A percentile compares a stretch with the other conserved stretches of the same genome.
These are phyloP conservation scores for Venturia oleaginea DNA, from an alignment of 2,329 filamentous ascomycete species.

Conservation along the genomic window DNA sequence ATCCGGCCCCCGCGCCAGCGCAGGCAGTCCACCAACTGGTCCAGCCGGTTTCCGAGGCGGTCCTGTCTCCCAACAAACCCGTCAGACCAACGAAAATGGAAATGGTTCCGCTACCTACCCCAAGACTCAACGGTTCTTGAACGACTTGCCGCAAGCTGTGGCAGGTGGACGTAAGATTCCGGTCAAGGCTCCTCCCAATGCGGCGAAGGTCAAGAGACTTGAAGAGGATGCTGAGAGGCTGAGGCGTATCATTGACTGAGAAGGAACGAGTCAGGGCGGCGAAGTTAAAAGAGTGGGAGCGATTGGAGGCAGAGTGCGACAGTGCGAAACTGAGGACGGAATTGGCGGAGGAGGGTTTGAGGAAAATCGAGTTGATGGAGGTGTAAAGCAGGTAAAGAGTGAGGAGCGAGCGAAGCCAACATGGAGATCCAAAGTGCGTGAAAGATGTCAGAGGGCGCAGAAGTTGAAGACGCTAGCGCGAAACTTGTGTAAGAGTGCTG, in stretches of 20 bases:
- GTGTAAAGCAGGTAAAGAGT: background rate
- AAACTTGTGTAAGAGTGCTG: background rate
- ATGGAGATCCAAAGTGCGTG: background rate
- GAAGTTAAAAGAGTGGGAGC: slow-evolving; percentile 37
- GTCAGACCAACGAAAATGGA: slow-evolving; percentile 17
- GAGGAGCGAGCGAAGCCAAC: background rate
- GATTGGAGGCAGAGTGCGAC: slow-evolving; percentile 34
- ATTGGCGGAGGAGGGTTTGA: slow-evolving; percentile 38
- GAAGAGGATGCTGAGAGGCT: slow-evolving; percentile 39
- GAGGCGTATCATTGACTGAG: slow-evolving; percentile 36
- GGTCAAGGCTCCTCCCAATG: slow-evolving; percentile 22
- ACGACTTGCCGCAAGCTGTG: slow-evolving; percentile 34
- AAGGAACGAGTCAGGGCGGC: slow-evolving; percentile 37
- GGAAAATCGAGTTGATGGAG: slow-evolving; percentile 21
- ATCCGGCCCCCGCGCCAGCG: slow-evolving; percentile 7
- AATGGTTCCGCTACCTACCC: slow-evolving; percentile 38
- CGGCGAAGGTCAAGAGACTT: slow-evolving; percentile 28
- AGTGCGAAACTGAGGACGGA: slow-evolving; percentile 36
- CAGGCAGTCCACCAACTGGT: slow-evolving; percentile 7
- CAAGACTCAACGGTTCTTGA: slow-evolving; percentile 24
- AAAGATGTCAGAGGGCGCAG: background rate
- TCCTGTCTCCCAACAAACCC: slow-evolving; percentile 19
- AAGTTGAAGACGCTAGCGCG: background rate
- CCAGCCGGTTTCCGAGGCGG: slow-evolving; percentile 25
- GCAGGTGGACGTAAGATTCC: slow-evolving; percentile 31